Evolutionary conservation across 2,329 filamentous ascomycete species (phyloP), one percentile per base, ranked within the genome.

Genomic region (Didymosphaeria variabile): DNA sequence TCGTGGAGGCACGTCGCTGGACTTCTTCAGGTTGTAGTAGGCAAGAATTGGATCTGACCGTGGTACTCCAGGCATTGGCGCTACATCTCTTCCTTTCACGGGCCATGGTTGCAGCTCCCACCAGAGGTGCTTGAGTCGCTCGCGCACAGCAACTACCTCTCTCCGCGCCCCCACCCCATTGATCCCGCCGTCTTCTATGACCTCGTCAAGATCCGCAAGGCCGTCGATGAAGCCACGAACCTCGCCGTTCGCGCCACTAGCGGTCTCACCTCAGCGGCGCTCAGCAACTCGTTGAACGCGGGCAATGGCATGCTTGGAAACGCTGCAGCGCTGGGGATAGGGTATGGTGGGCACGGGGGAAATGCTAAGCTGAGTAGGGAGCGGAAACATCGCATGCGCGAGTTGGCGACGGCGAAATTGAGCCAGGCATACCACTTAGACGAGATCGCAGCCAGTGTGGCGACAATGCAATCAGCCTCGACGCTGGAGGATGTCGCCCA

Each of bases 111-210:
- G 15, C 90, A 93, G 77, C 83, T 94, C 59, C 90, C 91, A 21
- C 86, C 88, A 64, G 91, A 94, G 77, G 87, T 93, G 59, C 88
- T 96, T 78, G 90, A 94, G 76, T 88, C 86, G 53, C 86, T 95
- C 54, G 91, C 91, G 57, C 88, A 92, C 79, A 88, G 88, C 76
- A 95, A 94, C 80, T 94, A 90, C 81, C 89, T 90, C 66, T 88
- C 90, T 67, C 90, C 90, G 17, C 87, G 89, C 31, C 92, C 92
- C 10, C 90, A 87, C 60, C 89, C 91, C 51, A 88, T 95, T 73
- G 91, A 95, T 76, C 90, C 91, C 12, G 90, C 90, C 63, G 87
- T 93, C 64, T 91, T 95, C 80, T 95, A 91, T 80, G 92, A 96
- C 78, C 81, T 95, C 50, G 85, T 93, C 77, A 94, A 94, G 81